Conservation (phyloP, 2,329 filamentous ascomycete genomes). For the Nemania abortiva region DNA sequence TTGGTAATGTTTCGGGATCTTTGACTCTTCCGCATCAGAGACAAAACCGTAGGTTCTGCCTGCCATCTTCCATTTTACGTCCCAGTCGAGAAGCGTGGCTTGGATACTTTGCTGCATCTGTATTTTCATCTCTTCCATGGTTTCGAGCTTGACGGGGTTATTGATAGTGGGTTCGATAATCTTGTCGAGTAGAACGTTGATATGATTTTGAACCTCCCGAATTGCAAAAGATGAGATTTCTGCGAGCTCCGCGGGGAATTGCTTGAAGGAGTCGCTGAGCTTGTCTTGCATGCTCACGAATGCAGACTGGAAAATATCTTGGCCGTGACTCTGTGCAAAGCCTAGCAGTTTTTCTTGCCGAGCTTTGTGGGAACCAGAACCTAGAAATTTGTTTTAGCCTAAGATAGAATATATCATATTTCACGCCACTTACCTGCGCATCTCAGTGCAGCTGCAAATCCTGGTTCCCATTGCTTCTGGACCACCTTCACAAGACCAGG, state of each 20-base stretch:
- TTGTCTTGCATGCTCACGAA: background rate
- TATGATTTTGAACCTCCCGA: background rate
- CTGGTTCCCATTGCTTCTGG: background rate
- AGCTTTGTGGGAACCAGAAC: background rate
- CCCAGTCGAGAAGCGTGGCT: background rate
- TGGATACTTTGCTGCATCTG: background rate
- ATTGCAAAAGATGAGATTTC: background rate
- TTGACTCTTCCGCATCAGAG: background rate
- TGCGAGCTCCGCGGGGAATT: background rate
- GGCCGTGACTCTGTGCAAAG: background rate
- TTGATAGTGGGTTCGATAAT: background rate
- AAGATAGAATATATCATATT: background rate
- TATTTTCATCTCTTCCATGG: background rate
- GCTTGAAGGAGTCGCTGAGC: background rate
- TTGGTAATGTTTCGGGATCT: background rate
- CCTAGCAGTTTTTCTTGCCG: background rate
- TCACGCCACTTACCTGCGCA: background rate
- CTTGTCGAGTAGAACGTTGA: background rate
- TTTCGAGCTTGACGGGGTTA: background rate
- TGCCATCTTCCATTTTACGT: background rate
- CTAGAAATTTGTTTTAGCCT: background rate
- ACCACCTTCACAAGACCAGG: background rate
- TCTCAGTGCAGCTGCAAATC: background rate
- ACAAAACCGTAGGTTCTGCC: background rate
- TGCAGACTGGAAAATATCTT: background rate